A percentile compares a stretch with the other conserved stretches of the same genome.
Conservation (phyloP, 2,329 filamentous ascomycete genomes). For the Lecanoromycetidae sp. region DNA sequence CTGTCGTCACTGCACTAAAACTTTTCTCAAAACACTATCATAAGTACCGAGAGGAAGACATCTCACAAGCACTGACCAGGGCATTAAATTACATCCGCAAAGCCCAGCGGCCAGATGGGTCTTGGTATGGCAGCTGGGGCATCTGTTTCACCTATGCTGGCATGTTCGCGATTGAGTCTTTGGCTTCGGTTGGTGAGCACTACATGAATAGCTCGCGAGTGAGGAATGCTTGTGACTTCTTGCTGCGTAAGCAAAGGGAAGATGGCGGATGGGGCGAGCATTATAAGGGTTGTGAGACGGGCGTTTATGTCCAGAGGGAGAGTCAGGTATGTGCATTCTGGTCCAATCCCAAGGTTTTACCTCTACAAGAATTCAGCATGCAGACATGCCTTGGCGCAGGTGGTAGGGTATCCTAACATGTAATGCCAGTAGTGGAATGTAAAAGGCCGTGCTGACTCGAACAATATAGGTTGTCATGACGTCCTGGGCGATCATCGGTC, state of each 20-base stretch:
- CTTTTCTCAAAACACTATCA: conserved; percentile 75
- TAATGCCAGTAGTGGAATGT: too few species aligned
- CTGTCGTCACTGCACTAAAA: conserved; percentile 75
- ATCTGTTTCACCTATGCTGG: conserved; percentile 96
- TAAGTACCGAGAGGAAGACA: conserved; percentile 63
- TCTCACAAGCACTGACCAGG: conserved; percentile 56
- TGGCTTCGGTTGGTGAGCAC: conserved; percentile 69
- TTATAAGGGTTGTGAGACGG: conserved; percentile 72
- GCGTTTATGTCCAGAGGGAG: conserved; percentile 62
- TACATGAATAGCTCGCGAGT: conserved; percentile 62
- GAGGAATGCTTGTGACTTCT: conserved; percentile 68
- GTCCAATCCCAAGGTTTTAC: too few species aligned
- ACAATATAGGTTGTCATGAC: conserved; percentile 98
- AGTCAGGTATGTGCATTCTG: too few species aligned
- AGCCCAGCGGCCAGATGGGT: conserved; percentile 68
- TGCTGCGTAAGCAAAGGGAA: conserved; percentile 68
- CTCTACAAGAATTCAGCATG: too few species aligned
- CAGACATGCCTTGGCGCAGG: too few species aligned
- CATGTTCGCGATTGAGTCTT: conserved; percentile 88
- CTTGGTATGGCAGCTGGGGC: conserved; percentile 96
- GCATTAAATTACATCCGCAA: conserved; percentile 75
- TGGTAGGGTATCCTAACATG: too few species aligned
- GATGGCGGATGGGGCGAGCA: conserved; percentile 97
- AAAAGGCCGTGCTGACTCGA: too few species aligned
- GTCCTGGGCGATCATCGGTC: conserved; percentile 71